Conservation (phyloP, 169 alveolate genomes). For the Babesia bovis region DNA sequence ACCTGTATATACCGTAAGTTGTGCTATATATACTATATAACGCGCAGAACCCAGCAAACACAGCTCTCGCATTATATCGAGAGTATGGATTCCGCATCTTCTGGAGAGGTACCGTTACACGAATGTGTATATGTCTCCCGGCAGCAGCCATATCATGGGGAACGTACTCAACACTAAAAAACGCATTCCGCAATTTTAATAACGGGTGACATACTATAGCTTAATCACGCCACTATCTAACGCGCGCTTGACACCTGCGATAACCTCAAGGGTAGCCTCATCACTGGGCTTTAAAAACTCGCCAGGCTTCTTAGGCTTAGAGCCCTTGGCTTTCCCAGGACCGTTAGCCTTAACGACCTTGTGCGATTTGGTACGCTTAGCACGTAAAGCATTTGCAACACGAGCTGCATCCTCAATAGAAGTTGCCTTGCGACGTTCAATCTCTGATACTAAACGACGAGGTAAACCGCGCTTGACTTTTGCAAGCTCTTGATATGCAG, state of each 20-base stretch:
- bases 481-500: conserved; percentile 21
- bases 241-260: conserved; percentile 8
- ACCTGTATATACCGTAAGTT: background rate
- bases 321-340: background rate
- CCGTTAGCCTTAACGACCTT: background rate
- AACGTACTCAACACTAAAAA: conserved; percentile 90
- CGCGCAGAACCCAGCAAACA: conserved; percentile 54
- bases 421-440: conserved; percentile 26
- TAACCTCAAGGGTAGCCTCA: conserved; percentile 10
- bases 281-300: conserved; percentile 29
- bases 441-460: conserved; percentile 5
- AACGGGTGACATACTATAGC: conserved; percentile 8
- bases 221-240: conserved; percentile 21
- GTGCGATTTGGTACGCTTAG: conserved; percentile 19
- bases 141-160: conserved; percentile 96
- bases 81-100: conserved; percentile 88
- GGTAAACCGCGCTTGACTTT: conserved; percentile 34
- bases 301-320: background rate
- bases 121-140: conserved; percentile 88
- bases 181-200: conserved; percentile 5
- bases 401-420: conserved; percentile 28
- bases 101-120: conserved; percentile 87
- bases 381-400: conserved; percentile 18
- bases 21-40: background rate
- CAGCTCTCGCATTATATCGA: conserved; percentile 70